Base-by-base conservation (phyloP, 83 land plant species). In the Larix sibirica region DNA sequence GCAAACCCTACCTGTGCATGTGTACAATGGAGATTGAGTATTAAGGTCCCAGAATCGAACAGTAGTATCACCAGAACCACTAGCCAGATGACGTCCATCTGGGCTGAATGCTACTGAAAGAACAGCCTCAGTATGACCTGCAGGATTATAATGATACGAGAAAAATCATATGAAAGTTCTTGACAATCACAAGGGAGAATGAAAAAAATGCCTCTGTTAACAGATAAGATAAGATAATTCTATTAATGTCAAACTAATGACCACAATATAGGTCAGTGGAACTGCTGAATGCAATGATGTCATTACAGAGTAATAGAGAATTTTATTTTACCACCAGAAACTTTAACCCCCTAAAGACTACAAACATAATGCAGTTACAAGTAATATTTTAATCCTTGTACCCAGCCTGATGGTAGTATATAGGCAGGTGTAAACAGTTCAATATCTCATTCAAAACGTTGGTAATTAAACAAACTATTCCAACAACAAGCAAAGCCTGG, bases 11-110 rank as follows among this genome's bases (percentile, higher is more conserved):
- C 94, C 98, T 87, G 84, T 87, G 80, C 90, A 96, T 17, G 94
- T 96, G 86, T 66, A 92, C 63, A 91, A 60, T 69, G 98, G 98
- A 14, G 97, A 94, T 81, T 98, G 99, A 18, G 99, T 98, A 75
- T 88, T 93, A 18, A 98, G 88, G 79, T 98, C 99, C 99, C 99
- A 98, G 58, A 98, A 81, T 42, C 99, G 89, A 56, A 98, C 98
- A 61, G 96, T 91, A 12, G 98, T 96, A 76, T 98, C 99, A 75
- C 99, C 99, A 28, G 99, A 98, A 60, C 99, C 99, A 90, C 99
- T 98, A 21, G 99, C 99, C 70, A 98, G 81, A 17, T 91, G 91
- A 17, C 89, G 86, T 4, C 99, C 94, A 87, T 98, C 98, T 61
- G 99, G 99, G 84, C 99, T 98, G 77, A 98, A 98, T 38, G 97